Percentiles rank a stretch among this genome's conserved stretches.
These are phyloP conservation scores for Wickerhamomyces kurtzmanii DNA, from an alignment of 805 yeast genomes.

Conservation along the genomic window DNA sequence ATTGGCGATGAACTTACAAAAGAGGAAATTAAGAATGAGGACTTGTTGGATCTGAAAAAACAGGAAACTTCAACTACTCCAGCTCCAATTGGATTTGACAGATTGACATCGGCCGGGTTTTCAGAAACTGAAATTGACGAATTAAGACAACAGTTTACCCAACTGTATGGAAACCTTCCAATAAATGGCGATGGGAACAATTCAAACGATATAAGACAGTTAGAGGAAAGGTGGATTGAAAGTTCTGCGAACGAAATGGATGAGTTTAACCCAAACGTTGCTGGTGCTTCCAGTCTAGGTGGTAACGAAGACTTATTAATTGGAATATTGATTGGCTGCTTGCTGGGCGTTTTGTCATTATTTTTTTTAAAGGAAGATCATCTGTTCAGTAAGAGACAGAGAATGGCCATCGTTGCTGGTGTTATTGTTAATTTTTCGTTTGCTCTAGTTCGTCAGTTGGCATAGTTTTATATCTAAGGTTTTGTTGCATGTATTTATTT, in stretches of 20 bases:
- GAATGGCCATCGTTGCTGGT: conserved; percentile 65
- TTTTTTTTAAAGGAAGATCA: conserved; percentile 52
- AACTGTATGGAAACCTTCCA: conserved; percentile 45
- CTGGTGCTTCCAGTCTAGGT: conserved; percentile 26
- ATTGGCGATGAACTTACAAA: conserved; percentile 54
- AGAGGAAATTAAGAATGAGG: conserved; percentile 51
- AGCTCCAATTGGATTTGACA: conserved; percentile 77
- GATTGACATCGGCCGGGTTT: conserved; percentile 77
- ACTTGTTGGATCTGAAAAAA: conserved; percentile 39
- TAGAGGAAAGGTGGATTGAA: conserved; percentile 88
- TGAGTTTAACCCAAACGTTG: conserved; percentile 35
- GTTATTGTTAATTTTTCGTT: conserved; percentile 57
- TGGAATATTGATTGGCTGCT: conserved; percentile 66
- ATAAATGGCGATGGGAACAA: conserved; percentile 10
- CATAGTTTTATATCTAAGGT: too few relatives aligned
- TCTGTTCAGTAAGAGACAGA: conserved; percentile 52
- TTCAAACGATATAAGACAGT: conserved; percentile 39
- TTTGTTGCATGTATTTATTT: too few relatives aligned
- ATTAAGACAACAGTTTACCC: conserved; percentile 64
- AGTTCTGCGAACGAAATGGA: conserved; percentile 48
- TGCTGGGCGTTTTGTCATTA: conserved; percentile 64
- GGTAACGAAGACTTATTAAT: conserved; percentile 59
- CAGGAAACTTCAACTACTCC: conserved; percentile 47
- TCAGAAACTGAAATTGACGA: conserved; percentile 66
- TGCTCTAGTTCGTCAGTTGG: conserved; percentile 40